These are phyloP conservation scores for Botrytis paeoniae DNA, from an alignment of 2,329 filamentous ascomycete genomes.

Conservation along the genomic window DNA sequence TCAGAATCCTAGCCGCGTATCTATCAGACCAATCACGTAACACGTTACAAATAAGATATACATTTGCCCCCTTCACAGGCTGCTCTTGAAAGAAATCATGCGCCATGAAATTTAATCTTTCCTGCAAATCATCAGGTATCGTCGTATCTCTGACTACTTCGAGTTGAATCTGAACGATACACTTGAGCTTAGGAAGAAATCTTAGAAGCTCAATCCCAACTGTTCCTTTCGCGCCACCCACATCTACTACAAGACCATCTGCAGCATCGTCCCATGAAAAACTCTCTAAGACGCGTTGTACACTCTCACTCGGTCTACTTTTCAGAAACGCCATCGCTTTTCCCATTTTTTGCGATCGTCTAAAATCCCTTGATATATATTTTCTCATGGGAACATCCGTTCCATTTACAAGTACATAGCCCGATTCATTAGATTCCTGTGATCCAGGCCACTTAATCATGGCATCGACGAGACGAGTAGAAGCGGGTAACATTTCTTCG, in stretches of 20 bases:
- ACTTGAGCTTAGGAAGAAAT: not conserved
- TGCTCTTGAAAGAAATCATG: not conserved
- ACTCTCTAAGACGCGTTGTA: not conserved
- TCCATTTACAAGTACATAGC: not conserved
- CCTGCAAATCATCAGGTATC: not conserved
- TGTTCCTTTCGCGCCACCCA: not conserved
- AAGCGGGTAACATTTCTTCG: conserved; percentile 18
- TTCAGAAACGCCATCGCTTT: conserved; percentile 16
- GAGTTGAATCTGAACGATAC: not conserved
- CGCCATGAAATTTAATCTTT: not conserved
- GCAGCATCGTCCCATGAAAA: not conserved
- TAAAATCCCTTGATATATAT: not conserved
- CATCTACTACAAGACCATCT: not conserved
- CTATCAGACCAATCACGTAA: conserved; percentile 2
- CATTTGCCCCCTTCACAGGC: not conserved
- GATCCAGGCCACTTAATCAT: conserved; percentile 22
- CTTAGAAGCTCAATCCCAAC: not conserved
- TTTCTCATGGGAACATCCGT: conserved; percentile 5
- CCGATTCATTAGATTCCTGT: conserved; percentile 18
- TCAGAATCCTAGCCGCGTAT: not conserved
- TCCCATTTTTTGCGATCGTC: conserved; percentile 1
- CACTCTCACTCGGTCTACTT: not conserved
- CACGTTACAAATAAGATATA: not conserved
- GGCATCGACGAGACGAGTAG: conserved; percentile 16
- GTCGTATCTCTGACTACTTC: not conserved